A percentile compares a stretch with the other conserved stretches of the same genome.
These are phyloP conservation scores for Dactylis glomerata DNA, from an alignment of 176 grass and related monocot species.

Conservation along the genomic window DNA sequence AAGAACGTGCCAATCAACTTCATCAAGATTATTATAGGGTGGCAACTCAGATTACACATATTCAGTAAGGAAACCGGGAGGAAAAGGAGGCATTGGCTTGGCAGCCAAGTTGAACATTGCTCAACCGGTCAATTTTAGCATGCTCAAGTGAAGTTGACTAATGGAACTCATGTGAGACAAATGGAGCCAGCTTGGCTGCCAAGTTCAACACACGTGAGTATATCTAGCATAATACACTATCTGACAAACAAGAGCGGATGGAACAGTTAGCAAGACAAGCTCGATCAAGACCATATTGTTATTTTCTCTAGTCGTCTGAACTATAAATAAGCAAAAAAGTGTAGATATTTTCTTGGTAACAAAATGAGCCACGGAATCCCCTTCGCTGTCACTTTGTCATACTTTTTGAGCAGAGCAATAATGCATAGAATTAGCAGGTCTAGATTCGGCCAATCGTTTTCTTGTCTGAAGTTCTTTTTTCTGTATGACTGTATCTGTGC, in stretches of 20 bases:
- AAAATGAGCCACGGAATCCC: background rate
- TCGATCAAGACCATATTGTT: conserved; percentile 15
- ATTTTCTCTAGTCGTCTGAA: background rate
- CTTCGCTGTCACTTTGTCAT: background rate
- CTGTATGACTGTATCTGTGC: background rate
- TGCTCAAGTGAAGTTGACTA: background rate
- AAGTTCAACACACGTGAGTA: background rate
- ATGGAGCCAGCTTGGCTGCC: background rate
- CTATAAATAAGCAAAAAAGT: background rate
- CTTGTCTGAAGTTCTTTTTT: too few relatives aligned
- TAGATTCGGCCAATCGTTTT: background rate
- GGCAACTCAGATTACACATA: background rate
- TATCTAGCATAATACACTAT: background rate
- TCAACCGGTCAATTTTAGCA: background rate
- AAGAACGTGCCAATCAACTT: background rate
- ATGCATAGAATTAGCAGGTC: background rate
- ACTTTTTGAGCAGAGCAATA: background rate
- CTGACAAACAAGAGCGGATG: background rate
- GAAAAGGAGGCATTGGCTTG: conserved; percentile 22
- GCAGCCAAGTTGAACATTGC: conserved; percentile 16
- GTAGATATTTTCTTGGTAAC: background rate
- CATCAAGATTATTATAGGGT: background rate
- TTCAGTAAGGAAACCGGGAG: background rate
- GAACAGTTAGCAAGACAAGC: background rate
- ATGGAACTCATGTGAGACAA: background rate